Conservation (phyloP, 306 rosid species). For the Quercus engelmannii region DNA sequence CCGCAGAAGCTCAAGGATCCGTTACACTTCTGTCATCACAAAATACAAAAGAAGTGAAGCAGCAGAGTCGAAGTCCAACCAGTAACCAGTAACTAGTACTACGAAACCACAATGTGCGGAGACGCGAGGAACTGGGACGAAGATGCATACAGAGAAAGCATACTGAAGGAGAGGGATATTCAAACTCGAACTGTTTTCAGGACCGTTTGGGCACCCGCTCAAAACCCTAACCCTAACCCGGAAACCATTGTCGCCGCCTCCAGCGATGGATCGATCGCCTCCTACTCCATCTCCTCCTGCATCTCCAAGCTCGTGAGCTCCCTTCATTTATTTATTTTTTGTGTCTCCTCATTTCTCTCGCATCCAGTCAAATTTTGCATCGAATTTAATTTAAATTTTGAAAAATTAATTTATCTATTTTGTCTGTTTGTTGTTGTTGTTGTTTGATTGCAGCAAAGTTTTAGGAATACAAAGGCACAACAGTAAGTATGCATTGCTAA, state of each 20-base stretch:
- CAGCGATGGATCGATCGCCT: conserved; percentile 81
- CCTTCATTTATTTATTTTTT: not conserved
- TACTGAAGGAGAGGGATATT: conserved; percentile 63
- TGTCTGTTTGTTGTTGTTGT: not conserved
- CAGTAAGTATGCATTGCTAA: conserved; percentile 38
- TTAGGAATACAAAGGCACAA: conserved; percentile 34
- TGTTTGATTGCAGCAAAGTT: conserved; percentile 52
- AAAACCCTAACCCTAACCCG: conserved; percentile 48
- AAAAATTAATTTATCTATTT: not conserved
- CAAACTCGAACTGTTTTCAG: conserved; percentile 86
- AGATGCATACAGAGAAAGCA: conserved; percentile 61
- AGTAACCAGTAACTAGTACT: not conserved
- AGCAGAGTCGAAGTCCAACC: not conserved
- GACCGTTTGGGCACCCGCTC: conserved; percentile 77
- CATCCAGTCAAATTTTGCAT: too few relatives aligned
- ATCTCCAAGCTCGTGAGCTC: conserved; percentile 52
- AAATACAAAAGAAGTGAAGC: too few relatives aligned
- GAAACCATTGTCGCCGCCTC: conserved; percentile 68
- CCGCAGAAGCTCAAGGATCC: too few relatives aligned
- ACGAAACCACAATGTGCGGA: conserved; percentile 39
- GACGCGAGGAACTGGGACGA: conserved; percentile 95
- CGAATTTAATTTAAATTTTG: too few relatives aligned
- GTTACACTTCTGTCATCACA: too few relatives aligned
- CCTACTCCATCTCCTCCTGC: conserved; percentile 64
- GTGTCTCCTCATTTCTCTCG: not conserved